phyloP scores from a whole-genome alignment of 2,329 filamentous ascomycete species.

The Fusarium beomiforme region DNA sequence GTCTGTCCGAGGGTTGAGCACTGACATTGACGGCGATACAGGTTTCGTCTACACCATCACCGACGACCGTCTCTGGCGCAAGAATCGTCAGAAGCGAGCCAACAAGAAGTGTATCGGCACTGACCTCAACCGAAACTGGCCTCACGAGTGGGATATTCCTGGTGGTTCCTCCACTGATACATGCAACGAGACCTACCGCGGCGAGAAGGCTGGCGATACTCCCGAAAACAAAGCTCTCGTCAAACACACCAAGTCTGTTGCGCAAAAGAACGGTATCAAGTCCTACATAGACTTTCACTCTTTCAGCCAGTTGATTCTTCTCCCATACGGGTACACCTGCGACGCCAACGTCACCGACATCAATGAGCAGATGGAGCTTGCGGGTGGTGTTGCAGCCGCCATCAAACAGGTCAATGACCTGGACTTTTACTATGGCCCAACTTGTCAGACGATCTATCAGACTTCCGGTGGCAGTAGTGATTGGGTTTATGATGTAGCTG shows the following conservation, averaged over 20 bases:
- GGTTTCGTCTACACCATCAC: constrained; percentile 60
- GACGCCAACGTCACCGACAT: constrained; percentile 56
- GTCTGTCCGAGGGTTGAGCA: rapidly evolving
- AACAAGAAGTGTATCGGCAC: constrained; percentile 58
- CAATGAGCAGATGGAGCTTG: constrained; percentile 59
- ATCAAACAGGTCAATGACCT: constrained; percentile 57
- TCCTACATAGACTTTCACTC: constrained; percentile 74
- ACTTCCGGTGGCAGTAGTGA: constrained; percentile 59
- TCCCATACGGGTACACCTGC: constrained; percentile 69
- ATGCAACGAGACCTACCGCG: constrained; percentile 61
- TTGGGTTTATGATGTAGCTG: constrained; percentile 55
- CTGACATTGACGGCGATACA: constrained; percentile 19
- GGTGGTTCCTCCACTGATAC: constrained; percentile 63
- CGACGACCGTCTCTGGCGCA: constrained; percentile 68
- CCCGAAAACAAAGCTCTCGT: constrained; percentile 63
- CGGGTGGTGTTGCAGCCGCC: constrained; percentile 59
- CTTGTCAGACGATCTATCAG: constrained; percentile 70
- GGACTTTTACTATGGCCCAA: constrained; percentile 57
- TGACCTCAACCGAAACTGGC: constrained; percentile 71
- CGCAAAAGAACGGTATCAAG: constrained; percentile 58
- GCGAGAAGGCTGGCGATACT: constrained; percentile 53
- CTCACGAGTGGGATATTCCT: constrained; percentile 60
- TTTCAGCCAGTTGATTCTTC: constrained; percentile 68
- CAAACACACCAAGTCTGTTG: constrained; percentile 43
- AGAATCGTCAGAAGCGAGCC: constrained; percentile 60